Conservation (phyloP, 2,329 filamentous ascomycete genomes). For the Talaromyces funiculosus region DNA sequence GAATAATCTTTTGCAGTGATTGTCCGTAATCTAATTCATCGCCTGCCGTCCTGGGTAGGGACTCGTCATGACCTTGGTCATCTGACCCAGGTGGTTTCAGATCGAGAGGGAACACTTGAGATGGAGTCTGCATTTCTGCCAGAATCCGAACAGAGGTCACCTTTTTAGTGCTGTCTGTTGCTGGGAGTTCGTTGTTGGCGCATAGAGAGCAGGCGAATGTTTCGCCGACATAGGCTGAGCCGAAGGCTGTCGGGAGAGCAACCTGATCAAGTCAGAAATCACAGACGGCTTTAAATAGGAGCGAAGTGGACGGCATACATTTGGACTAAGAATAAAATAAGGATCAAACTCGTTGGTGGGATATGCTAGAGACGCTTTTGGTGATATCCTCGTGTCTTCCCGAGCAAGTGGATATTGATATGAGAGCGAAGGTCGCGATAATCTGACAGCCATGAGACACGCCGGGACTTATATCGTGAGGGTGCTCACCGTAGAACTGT, state of each 20-base stretch:
- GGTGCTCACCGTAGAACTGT: slow-evolving; percentile 36
- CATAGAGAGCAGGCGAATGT: slow-evolving; percentile 91
- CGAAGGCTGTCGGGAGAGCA: slow-evolving; percentile 84
- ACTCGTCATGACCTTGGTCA: slow-evolving; percentile 39
- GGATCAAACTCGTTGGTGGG: slow-evolving; percentile 46
- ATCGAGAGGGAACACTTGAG: slow-evolving; percentile 62
- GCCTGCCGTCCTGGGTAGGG: slow-evolving; percentile 9
- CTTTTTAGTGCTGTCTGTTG: slow-evolving; percentile 36
- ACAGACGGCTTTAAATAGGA: no score
- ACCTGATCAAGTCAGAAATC: slow-evolving; percentile 40
- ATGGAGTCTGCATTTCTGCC: slow-evolving; percentile 93
- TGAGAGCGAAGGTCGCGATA: slow-evolving; percentile 62
- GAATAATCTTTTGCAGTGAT: slow-evolving; percentile 74
- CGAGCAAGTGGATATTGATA: slow-evolving; percentile 41
- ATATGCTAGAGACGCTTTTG: slow-evolving; percentile 70
- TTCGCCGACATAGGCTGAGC: slow-evolving; percentile 91
- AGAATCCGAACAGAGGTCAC: slow-evolving; percentile 75
- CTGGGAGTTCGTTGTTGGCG: slow-evolving; percentile 76
- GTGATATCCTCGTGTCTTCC: slow-evolving; percentile 47
- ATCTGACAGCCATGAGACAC: slow-evolving; percentile 44
- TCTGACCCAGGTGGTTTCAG: slow-evolving; percentile 35
- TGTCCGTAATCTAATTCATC: slow-evolving; percentile 43
- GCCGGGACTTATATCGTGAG: no score
- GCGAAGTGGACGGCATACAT: slow-evolving; percentile 30
- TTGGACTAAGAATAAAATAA: slow-evolving; percentile 53